Conservation (phyloP, 345 rosid genomes). For the Hibiscus mutabilis region DNA sequence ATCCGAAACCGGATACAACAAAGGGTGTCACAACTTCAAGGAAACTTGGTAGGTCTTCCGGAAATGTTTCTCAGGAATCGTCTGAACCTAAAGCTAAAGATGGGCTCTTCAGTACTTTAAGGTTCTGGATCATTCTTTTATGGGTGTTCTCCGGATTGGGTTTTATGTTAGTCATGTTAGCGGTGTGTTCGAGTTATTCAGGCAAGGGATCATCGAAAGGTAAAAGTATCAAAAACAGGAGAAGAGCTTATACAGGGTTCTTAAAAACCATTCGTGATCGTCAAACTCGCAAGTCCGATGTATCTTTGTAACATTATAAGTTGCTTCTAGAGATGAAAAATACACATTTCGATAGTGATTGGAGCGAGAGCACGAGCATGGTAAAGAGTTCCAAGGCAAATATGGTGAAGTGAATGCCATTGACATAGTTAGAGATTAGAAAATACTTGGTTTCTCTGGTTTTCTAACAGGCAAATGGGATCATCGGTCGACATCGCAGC, state of each 20-base stretch:
- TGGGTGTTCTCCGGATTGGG: conserved; percentile 78
- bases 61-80: conserved; percentile 22
- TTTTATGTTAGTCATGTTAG: conserved; percentile 48
- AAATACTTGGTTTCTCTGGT: not conserved
- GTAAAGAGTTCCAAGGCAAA: not conserved
- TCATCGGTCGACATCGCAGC: not conserved
- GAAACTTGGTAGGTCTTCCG: conserved; percentile 35
- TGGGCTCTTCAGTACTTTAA: conserved; percentile 51
- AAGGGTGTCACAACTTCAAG: conserved; percentile 32
- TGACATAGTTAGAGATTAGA: not conserved
- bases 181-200: conserved; percentile 49
- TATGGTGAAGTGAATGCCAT: not conserved
- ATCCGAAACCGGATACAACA: conserved; percentile 11
- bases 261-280: conserved; percentile 42
- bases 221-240: conserved; percentile 56
- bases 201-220: conserved; percentile 47
- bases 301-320: conserved; percentile 24
- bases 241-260: conserved; percentile 45
- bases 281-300: conserved; percentile 35
- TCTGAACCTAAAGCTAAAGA: conserved; percentile 27
- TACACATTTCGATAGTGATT: not conserved
- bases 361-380: not conserved
- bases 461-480: not conserved
- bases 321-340: not conserved
- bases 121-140: conserved; percentile 59